Evolutionary conservation across 495 filamentous ascomycete genomes (phyloP), one percentile per base, ranked within the genome.

Genomic region (Pseudoneurospora amorphoporcata): DNA sequence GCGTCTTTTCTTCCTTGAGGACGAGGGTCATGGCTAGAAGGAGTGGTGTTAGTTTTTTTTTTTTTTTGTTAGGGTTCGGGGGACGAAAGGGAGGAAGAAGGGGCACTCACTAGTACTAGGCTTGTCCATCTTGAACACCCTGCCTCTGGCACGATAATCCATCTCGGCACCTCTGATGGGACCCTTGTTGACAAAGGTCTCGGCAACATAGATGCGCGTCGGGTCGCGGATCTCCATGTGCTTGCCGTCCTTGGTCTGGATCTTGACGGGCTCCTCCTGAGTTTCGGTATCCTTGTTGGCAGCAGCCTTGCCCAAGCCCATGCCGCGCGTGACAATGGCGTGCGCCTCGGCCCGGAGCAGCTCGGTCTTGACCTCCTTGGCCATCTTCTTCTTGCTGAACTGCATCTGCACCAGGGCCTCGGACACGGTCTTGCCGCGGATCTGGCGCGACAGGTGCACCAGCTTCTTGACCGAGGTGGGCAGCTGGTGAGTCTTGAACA

Each of bases 341-440:
- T 87, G 81, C 78, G 95, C 90, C 72, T 89, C 87, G 8, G 95
- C 94, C 70, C 90, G 82, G 79, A 93, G 86, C 19, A 99, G 84
- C 81, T 95, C 92, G 75, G 86, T 87, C 71, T 86, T 79, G 16
- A 98, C 91, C 77, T 97, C 92, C 78, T 86, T 85, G 12, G 95
- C 93, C 68, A 89, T 92, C 86, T 93, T 94, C 89, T 99, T 99
- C 87, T 92, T 92, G 81, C 90, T 93, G 82, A 94, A 97, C 42
- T 90, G 89, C 95, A 99, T 97, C 87, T 99, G 95, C 74, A 91
- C 82, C 72, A 98, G 92, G 16, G 95, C 95, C 39, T 99, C 95
- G 53, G 92, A 93, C 76, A 99, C 85, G 38, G 89, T 90, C 89
- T 97, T 98, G 45, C 95, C 95, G 1, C 87, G 84, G 77, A 99